Evolutionary conservation across 2,329 filamentous ascomycete genomes (phyloP).

Genomic region (Paramyrothecium roridum): DNA sequence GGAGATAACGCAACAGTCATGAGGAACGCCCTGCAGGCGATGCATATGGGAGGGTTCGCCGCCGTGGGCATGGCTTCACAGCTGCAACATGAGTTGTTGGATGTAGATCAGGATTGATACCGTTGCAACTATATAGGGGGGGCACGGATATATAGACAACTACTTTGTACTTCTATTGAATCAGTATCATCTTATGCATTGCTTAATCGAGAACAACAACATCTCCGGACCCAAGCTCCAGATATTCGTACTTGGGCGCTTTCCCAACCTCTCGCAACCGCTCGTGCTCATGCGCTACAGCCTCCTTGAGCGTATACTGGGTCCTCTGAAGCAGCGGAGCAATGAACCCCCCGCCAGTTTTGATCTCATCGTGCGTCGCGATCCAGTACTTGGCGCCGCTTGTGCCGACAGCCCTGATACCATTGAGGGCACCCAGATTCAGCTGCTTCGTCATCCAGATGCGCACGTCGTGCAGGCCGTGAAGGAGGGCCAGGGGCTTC

Average conservation of each 20-base stretch:
- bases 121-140: constrained; percentile 12
- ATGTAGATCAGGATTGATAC: constrained; percentile 13
- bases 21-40: constrained; percentile 23
- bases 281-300: constrained; percentile 32
- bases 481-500: constrained; percentile 55
- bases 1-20: constrained; percentile 42
- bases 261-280: constrained; percentile 14
- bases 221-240: constrained; percentile 54
- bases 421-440: constrained; percentile 63
- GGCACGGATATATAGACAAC: neutral
- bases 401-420: constrained; percentile 49
- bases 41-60: constrained; percentile 21
- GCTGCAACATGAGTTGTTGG: constrained; percentile 18
- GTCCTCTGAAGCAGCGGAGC: constrained; percentile 45
- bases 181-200: neutral
- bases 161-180: too few relatives aligned
- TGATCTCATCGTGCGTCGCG: constrained; percentile 63
- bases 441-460: constrained; percentile 49
- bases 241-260: constrained; percentile 42
- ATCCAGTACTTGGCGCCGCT: constrained; percentile 60
- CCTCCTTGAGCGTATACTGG: constrained; percentile 39
- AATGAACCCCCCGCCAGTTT: constrained; percentile 55
- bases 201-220: constrained; percentile 44
- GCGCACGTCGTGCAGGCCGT: constrained; percentile 62
- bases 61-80: constrained; percentile 21